Conservation (phyloP, 495 filamentous ascomycete species). For the Aspergillus kassunensis region DNA sequence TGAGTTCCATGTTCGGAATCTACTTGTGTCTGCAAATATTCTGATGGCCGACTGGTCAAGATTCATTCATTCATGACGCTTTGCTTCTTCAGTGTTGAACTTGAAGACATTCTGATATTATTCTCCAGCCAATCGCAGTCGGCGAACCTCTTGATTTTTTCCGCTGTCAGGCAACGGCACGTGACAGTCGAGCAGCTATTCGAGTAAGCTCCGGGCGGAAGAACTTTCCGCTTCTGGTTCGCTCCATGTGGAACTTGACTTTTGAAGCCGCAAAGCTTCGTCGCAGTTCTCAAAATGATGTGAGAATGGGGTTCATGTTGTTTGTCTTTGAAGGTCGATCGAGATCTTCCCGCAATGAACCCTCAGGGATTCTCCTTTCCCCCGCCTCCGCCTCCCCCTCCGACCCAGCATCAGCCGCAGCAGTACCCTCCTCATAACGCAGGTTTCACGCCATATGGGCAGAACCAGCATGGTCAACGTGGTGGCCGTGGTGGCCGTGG, state of each 20-base stretch:
- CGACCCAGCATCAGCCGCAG: conserved; percentile 19
- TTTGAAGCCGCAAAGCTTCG: conserved; percentile 8
- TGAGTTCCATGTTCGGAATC: conserved; percentile 18
- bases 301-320: conserved; percentile 22
- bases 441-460: conserved; percentile 29
- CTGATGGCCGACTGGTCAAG: conserved; percentile 7
- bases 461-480: conserved; percentile 27
- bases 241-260: conserved; percentile 7
- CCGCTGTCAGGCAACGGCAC: conserved; percentile 6
- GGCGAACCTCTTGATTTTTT: conserved; percentile 20
- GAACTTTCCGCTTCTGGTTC: conserved; percentile 13
- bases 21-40: neutral
- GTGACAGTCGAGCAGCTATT: conserved; percentile 10
- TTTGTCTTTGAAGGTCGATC: conserved; percentile 21
- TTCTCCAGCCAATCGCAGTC: conserved; percentile 21
- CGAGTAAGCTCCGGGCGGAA: conserved; percentile 20
- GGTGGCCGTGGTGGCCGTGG: conserved; percentile 28
- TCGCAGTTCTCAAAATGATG: conserved; percentile 11
- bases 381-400: conserved; percentile 38
- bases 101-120: neutral
- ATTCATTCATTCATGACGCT: conserved; percentile 5
- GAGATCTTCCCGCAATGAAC: conserved; percentile 35
- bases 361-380: conserved; percentile 50
- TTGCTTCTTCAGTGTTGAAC: too few relatives aligned
- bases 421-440: conserved; percentile 19